These are phyloP conservation scores for Lecanicillium sp. DNA, from an alignment of 2,329 filamentous ascomycete genomes.

Conservation along the genomic window DNA sequence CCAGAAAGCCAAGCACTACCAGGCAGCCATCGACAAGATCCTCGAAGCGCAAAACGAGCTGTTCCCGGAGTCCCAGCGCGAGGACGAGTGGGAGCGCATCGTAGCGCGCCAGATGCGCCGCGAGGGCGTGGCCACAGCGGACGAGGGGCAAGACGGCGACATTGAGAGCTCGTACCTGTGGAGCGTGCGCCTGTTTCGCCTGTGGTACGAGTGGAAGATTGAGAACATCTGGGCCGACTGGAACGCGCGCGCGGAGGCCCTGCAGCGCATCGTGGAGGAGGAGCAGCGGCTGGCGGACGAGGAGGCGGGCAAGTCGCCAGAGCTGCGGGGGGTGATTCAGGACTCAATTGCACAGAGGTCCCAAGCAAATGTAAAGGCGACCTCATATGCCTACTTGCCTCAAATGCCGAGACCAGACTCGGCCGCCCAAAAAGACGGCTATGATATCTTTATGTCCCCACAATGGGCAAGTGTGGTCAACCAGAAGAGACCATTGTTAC, in stretches of 20 bases:
- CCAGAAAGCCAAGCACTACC: conserved; percentile 41
- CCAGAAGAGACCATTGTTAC: neutral
- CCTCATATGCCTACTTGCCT: too few relatives aligned
- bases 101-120: conserved; percentile 24
- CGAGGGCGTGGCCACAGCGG: conserved; percentile 14
- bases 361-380: neutral
- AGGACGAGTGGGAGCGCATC: conserved; percentile 45
- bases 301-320: conserved; percentile 17
- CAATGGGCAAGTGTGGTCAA: conserved; percentile 1
- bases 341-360: neutral
- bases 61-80: conserved; percentile 25
- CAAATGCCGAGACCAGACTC: too few relatives aligned
- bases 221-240: conserved; percentile 31
- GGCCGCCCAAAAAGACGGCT: neutral
- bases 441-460: conserved; percentile 3
- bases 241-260: conserved; percentile 34
- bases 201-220: conserved; percentile 28
- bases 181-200: conserved; percentile 24
- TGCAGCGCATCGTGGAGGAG: conserved; percentile 34
- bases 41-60: conserved; percentile 34
- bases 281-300: conserved; percentile 29
- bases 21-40: conserved; percentile 32
- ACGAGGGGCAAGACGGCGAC: conserved; percentile 5
- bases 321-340: too few relatives aligned
- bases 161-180: conserved; percentile 24